A percentile compares a stretch with the other conserved stretches of the same genome.
These are phyloP conservation scores for Sugiyamaella lignohabitans DNA, from an alignment of 805 yeast species.

Conservation along the genomic window DNA sequence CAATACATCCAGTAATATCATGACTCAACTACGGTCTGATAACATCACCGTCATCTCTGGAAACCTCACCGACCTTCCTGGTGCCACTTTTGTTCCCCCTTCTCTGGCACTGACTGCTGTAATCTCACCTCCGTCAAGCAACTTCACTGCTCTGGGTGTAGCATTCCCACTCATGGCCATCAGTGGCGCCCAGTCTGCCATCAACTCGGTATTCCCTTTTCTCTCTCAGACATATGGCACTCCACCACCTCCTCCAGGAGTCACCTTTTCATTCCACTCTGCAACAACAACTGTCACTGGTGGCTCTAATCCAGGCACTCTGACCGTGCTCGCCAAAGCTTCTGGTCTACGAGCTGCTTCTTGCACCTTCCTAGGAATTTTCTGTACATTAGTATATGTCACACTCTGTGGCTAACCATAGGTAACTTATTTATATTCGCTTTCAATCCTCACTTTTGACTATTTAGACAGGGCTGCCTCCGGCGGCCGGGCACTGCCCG, in stretches of 20 bases:
- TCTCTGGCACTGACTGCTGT: constrained; percentile 2
- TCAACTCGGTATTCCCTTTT: neutral
- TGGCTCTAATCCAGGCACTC: neutral
- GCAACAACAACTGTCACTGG: neutral
- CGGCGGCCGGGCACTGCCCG: constrained; percentile 1
- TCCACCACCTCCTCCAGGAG: neutral
- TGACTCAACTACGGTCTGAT: neutral
- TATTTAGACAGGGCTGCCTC: neutral
- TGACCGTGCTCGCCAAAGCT: neutral
- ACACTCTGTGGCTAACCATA: too few species aligned
- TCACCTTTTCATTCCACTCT: neutral
- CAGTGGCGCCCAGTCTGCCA: neutral
- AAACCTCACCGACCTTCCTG: constrained; percentile 7
- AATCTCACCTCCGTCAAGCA: neutral
- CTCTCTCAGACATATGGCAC: neutral
- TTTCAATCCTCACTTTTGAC: neutral
- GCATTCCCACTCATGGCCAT: constrained; percentile 14
- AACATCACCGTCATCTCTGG: neutral
- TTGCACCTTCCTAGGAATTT: neutral
- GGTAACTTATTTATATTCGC: neutral
- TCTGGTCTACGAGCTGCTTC: neutral
- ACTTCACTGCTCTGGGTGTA: constrained; percentile 9
- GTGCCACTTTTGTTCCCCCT: constrained; percentile 2
- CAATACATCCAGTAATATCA: neutral
- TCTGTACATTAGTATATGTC: too few species aligned